Conservation (phyloP, 2,329 filamentous ascomycete species). For the Escovopsis sp. region DNA sequence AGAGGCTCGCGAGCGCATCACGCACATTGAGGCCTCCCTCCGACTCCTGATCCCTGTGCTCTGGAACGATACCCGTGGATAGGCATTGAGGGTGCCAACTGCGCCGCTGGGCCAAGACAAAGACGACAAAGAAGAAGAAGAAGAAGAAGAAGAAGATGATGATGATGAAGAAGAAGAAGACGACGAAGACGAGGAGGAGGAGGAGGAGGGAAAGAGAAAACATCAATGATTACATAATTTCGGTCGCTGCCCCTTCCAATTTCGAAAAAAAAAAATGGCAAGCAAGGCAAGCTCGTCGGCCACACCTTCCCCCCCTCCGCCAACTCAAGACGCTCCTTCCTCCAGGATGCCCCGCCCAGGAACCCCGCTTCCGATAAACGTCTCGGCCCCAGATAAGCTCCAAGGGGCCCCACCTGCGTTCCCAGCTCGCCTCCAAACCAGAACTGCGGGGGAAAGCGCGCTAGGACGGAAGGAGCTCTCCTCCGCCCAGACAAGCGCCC, state of each 20-base stretch:
- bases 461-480: background rate
- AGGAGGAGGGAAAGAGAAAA: background rate
- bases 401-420: background rate
- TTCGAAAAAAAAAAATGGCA: background rate
- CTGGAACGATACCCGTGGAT: too few relatives aligned
- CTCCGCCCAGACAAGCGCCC: background rate
- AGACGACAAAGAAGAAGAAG: background rate
- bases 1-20: too few relatives aligned
- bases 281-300: too few relatives aligned
- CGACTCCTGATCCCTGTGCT: too few relatives aligned
- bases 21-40: too few relatives aligned
- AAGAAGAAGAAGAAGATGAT: background rate
- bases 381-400: background rate
- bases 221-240: too few relatives aligned
- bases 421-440: background rate
- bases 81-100: too few relatives aligned
- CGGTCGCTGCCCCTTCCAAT: too few relatives aligned
- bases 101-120: background rate
- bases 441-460: background rate
- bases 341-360: background rate
- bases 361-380: background rate
- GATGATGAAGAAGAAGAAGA: background rate
- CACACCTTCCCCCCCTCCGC: background rate
- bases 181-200: background rate
- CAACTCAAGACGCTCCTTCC: too few relatives aligned